Base-by-base conservation (phyloP, 2,329 filamentous ascomycete genomes). In the Colletotrichum musicola region DNA sequence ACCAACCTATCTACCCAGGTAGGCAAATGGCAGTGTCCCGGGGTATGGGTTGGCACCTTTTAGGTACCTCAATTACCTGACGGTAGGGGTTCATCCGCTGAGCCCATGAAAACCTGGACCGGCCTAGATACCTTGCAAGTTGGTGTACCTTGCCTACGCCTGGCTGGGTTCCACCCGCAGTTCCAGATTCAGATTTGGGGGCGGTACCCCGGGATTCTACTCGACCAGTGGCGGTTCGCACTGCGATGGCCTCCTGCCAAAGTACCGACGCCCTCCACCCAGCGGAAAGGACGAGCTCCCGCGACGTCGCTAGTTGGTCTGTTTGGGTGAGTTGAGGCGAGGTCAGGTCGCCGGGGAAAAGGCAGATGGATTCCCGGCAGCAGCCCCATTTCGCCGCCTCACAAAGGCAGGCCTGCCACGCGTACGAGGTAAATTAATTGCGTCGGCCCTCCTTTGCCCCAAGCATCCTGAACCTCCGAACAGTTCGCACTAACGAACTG, bases 151-250 rank as follows among this genome's bases (percentile, higher is more conserved):
- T 22, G 22, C 22, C 22, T 22, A 22, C 22, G 22, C 22, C 22
- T 25, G 4, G 22, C 22, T 18, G 30, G 35, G 56, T 61, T 50
- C 62, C 56, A 40, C 40, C 62, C 56, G 27, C 40, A 53, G 25
- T 40, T 61, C 49, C 61, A 60, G 49, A 54, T 54, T 61, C 22
- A 25, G 22, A 25, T 25, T 25, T 65, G 56, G 56, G 56, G 63
- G 47, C 18, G 51, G 61, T 54, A 55, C 61, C 61, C 61, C 65
- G 9, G 65, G 30, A 64, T 50, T 44, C 13, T 13, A 42, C 53
- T 46, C 40, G 22, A 18, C 60, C 35, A 53, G 53, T 64, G 40
- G 60, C 57, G 55, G 25, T 56, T 57, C 44, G n/a, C 25, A 38
- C 61, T 51, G 25, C 18, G 18, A 40, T 27, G 46, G 53, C 18